Conservation (phyloP, 495 filamentous ascomycete genomes). For the Friedmanniomyces simplex region DNA sequence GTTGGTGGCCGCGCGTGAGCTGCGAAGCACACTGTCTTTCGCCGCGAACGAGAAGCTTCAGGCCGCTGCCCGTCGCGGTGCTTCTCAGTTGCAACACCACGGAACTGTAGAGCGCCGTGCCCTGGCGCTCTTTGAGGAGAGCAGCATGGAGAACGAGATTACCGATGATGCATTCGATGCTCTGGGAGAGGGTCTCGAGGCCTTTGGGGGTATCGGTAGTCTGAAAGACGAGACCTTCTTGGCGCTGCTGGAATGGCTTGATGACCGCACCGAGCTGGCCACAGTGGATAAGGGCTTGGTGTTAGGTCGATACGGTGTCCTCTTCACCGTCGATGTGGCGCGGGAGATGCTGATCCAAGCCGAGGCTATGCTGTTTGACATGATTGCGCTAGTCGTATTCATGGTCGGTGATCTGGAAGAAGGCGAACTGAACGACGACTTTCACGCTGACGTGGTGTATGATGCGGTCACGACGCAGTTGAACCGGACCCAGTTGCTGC, state of each 20-base stretch:
- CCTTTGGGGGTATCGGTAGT: slow-evolving; percentile 46
- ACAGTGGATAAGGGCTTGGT: slow-evolving; percentile 34
- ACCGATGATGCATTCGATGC: slow-evolving; percentile 56
- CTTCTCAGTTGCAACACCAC: background rate
- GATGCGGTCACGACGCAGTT: slow-evolving; percentile 54
- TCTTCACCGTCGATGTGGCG: slow-evolving; percentile 58
- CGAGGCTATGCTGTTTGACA: slow-evolving; percentile 60
- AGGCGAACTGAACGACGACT: slow-evolving; percentile 49
- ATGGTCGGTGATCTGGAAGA: slow-evolving; percentile 67
- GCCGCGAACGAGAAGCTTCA: background rate
- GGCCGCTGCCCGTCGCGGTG: background rate
- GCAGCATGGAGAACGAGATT: slow-evolving; percentile 60
- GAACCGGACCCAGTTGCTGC: slow-evolving; percentile 63
- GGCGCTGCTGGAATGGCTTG: slow-evolving; percentile 34
- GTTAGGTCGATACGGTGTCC: slow-evolving; percentile 49
- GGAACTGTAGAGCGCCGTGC: slow-evolving; percentile 38
- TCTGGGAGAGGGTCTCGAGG: slow-evolving; percentile 34
- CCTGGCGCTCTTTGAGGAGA: slow-evolving; percentile 58
- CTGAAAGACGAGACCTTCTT: slow-evolving; percentile 45
- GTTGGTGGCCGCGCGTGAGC: slow-evolving; percentile 5
- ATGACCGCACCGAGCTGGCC: slow-evolving; percentile 31
- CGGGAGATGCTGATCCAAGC: slow-evolving; percentile 66
- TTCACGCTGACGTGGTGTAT: slow-evolving; percentile 57
- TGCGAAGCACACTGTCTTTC: slow-evolving; percentile 9
- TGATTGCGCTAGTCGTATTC: slow-evolving; percentile 74